Evolutionary conservation across 352 stramenopile genomes (phyloP), one percentile per base, ranked within the genome.

Genomic region (Pythium scleroteichum): DNA sequence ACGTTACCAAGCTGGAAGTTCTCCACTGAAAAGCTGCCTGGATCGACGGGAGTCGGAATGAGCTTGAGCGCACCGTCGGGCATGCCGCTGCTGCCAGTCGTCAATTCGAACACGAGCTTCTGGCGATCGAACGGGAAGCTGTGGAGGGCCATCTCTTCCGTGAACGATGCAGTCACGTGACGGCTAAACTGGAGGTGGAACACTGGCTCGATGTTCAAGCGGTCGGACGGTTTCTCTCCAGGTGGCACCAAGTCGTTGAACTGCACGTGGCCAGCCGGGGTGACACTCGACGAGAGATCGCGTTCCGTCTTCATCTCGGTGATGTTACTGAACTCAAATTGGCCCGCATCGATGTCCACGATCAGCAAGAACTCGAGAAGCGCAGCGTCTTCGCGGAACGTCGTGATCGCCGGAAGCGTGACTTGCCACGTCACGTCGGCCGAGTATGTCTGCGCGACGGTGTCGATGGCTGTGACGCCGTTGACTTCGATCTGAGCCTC

Each of bases 71-170:
- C 14, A 19, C 42, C 39, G 22, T 75, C 73, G 33, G 51, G 50
- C 44, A 66, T 56, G 33, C 52, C 59, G 27, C 40, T 50, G 16
- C 9, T 52, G 10, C 48, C 58, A 0, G 58, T 42, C 20, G 58
- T 33, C 33, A 86, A 82, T 4, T 68, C 59, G 41, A 86, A 82
- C 13, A 66, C 78, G 26, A 88, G 49, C 46, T 83, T 84, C 53
- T 88, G 78, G 33, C 82, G 73, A 46, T 88, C 78, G 26, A 85
- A 81, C 10, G 78, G 78, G 47, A 88, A 88, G 48, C 63, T 75
- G 35, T 78, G 73, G 14, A 85, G 54, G 2, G 70, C 67, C 76
- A 88, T 85, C 41, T 88, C 73, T 42, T 85, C 78, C 2, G 49
- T 82, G 53, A 88, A 88, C 6, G 69, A 59, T 2, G 73, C 78